phyloP scores from a whole-genome alignment of 1,139 yeast species.

The Candida sanyaensis region DNA sequence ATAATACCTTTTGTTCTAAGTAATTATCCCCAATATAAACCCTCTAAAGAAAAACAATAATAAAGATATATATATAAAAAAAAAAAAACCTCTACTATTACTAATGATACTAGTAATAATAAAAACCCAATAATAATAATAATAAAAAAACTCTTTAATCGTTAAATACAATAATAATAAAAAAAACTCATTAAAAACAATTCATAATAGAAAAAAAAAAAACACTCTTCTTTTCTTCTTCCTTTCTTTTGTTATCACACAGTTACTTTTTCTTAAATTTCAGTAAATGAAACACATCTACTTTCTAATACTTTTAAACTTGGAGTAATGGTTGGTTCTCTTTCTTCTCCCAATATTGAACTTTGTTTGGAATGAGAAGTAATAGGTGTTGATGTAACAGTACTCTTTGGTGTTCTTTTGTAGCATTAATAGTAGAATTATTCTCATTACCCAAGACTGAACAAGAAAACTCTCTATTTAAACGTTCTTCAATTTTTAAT shows the following conservation, averaged over 20 bases:
- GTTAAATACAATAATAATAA: background rate
- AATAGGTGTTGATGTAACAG: background rate
- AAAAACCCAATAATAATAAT: background rate
- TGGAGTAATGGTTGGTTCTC: slow-evolving; percentile 22
- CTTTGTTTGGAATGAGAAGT: background rate
- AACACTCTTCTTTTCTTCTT: background rate
- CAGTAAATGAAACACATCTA: slow-evolving; percentile 26
- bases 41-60: background rate
- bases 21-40: background rate
- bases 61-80: too few species aligned
- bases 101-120: background rate
- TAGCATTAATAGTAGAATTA: background rate
- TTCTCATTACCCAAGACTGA: slow-evolving; percentile 18
- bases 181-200: background rate
- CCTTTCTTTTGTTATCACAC: background rate
- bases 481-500: slow-evolving; percentile 31
- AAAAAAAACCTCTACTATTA: background rate
- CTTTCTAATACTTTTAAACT: slow-evolving; percentile 25
- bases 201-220: background rate
- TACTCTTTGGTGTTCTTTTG: background rate
- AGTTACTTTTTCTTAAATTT: slow-evolving; percentile 12
- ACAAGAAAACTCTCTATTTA: slow-evolving; percentile 27
- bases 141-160: background rate
- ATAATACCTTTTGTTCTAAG: too few species aligned
- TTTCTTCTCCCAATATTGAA: slow-evolving; percentile 8